phyloP scores from a whole-genome alignment of 1,139 yeast species.

The Pichia cactophila region DNA sequence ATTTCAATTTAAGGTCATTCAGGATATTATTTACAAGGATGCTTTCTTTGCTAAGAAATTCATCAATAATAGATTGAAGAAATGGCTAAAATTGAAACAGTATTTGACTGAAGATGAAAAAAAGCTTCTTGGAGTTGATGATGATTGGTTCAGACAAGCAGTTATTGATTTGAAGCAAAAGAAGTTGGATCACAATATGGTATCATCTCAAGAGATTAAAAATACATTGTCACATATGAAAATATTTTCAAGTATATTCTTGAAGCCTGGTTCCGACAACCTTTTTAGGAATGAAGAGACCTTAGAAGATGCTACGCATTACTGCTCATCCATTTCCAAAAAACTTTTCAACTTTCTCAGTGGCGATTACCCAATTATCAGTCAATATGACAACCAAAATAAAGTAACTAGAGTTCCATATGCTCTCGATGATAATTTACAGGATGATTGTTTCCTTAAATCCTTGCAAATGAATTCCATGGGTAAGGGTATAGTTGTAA shows the following conservation, averaged over 20 bases:
- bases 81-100: conserved; percentile 23
- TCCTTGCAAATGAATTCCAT: conserved; percentile 32
- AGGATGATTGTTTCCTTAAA: conserved; percentile 32
- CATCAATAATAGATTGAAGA: conserved; percentile 19
- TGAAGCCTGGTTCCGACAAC: conserved; percentile 9
- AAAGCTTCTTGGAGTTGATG: conserved; percentile 17
- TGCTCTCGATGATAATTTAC: conserved; percentile 6
- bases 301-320: conserved; percentile 1
- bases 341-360: conserved; percentile 26
- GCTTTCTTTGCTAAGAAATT: conserved; percentile 23
- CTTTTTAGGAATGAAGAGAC: conserved; percentile 1
- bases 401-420: conserved; percentile 10
- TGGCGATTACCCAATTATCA: conserved; percentile 21
- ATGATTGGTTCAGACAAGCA: conserved; percentile 18
- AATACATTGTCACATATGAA: conserved; percentile 22
- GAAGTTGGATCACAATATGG: conserved; percentile 21
- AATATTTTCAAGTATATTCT: conserved; percentile 20
- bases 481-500: conserved; percentile 47
- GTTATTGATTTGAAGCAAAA: conserved; percentile 17
- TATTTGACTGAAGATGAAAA: conserved; percentile 20
- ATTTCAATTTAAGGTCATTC: conserved; percentile 22
- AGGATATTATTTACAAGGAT: conserved; percentile 24
- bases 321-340: conserved; percentile 5
- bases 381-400: conserved; percentile 18
- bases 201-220: conserved; percentile 20